Evolutionary conservation across 2,329 filamentous ascomycete genomes (phyloP), one percentile per base, ranked within the genome.

Genomic region (Venturia effusa): DNA sequence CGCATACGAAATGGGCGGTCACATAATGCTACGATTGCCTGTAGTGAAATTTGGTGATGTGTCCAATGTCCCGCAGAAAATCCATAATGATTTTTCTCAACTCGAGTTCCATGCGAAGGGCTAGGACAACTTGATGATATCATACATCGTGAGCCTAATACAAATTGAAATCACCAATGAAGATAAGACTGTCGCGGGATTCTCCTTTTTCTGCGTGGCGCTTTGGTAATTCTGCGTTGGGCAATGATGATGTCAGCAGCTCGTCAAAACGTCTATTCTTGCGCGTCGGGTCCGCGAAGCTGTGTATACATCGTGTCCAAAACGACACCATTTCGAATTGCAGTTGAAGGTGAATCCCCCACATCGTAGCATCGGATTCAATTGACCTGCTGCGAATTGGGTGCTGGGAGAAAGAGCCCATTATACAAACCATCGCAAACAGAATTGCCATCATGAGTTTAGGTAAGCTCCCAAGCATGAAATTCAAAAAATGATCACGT

Each of bases 231-330:
- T 57, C 51, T 19, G 51, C 51, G 19, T 57, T 34, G 15, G 51
- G 51, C 27, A 57, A 19, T 34, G 51, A 57, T 57, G 51, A 57
- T 57, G 51, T 57, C 51, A 57, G 51, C 27, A 57, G 27, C 34
- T 34, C n/a, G 8, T 57, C 51, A 30, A 30, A 57, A 34, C 51
- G 51, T 57, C 27, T 57, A n/a, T 57, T 57, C 15, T 34, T 57
- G 51, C 51, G 51, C 51, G 24, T n/a, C 30, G 22, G 8, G 22
- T 4, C 5, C 4, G 22, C 17, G 22, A 8, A 37, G 32, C 19
- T 6, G 19, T 30, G 8, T 27, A n/a, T n/a, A n/a, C n/a, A 51
- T 24, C 19, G 8, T 32, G 4, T 30, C n/a, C 8, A 5, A 4
- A 7, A 55, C 27, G 48, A 34, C 48, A 30, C 8, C 6, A 2